Evolutionary conservation across 2,329 filamentous ascomycete genomes (phyloP), one percentile per base, ranked within the genome.

Genomic region (Fusarium miscanthi): DNA sequence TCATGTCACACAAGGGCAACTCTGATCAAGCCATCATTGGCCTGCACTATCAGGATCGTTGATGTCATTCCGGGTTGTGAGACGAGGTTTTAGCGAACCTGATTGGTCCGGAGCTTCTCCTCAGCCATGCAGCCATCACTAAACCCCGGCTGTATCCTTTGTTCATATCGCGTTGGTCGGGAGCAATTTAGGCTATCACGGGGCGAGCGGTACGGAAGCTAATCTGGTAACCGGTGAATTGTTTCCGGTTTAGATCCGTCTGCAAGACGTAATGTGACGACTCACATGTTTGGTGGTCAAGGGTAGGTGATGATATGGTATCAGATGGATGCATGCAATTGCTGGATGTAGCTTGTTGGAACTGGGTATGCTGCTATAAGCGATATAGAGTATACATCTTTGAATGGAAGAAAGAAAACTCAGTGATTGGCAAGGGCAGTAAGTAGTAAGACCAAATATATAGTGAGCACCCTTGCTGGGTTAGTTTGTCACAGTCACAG

Each of bases 31-130:
- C 43, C 51, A 59, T 60, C 51, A 58, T 65, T 56, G 48, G 35
- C 19, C 38, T 25, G 4, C 6, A 21, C 23, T 37, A 43, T 25
- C 21, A 10, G 12, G 37, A 58, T 70, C 68, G 66, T 70, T 70
- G 68, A 70, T 70, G 68, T 70, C 66, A 70, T 70, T 33, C 25
- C 4, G 16, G 27, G 33, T 14, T 35, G 38, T 17, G 31, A 45
- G 40, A 43, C 57, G 53, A 31, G 35, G 21, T 13, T 4, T 8
- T 13, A 16, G 3, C 10, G 37, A 19, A 10, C 41, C 8, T 46
- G 33, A 53, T 53, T 66, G 61, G 61, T 6, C 8, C 61, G 33
- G 42, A 33, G 21, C 31, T 13, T 38, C 23, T 46, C 43, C 38
- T 45, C n/a, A 21, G 23, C 19, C 25, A 52, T 27, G 49, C 14